These are phyloP conservation scores for Kwoniella dendrophila DNA, from an alignment of 768 basidiomycete species.

Conservation along the genomic window DNA sequence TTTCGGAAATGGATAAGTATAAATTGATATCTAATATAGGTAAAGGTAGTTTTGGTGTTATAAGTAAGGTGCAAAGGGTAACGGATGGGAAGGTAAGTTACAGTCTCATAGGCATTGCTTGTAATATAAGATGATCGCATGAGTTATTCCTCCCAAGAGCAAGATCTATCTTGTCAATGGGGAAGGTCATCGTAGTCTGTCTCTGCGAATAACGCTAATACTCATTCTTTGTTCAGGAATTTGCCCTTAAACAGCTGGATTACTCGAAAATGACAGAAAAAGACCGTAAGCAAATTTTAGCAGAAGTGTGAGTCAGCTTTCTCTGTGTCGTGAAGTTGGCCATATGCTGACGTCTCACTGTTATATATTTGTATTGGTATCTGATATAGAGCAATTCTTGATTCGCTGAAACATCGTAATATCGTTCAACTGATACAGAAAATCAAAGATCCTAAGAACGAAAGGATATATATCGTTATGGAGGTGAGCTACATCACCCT, in stretches of 20 bases:
- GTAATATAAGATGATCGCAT: too few relatives aligned
- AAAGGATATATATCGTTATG: conserved; percentile 96
- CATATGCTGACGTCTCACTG: neutral
- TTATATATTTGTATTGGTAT: neutral
- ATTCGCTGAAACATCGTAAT: conserved; percentile 90
- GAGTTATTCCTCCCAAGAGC: too few relatives aligned
- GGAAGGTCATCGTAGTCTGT: too few relatives aligned
- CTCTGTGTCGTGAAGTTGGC: neutral
- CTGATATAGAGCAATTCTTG: conserved; percentile 80
- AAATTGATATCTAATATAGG: conserved; percentile 90
- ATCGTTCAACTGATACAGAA: conserved; percentile 68
- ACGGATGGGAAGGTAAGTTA: conserved; percentile 77
- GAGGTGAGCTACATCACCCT: conserved; percentile 60
- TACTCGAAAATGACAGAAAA: conserved; percentile 96
- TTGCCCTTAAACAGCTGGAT: conserved; percentile 93
- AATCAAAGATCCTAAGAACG: conserved; percentile 83
- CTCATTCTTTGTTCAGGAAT: too few relatives aligned
- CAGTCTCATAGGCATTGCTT: neutral
- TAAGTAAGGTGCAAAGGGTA: conserved; percentile 87
- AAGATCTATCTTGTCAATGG: too few relatives aligned
- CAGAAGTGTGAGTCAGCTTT: conserved; percentile 98
- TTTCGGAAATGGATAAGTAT: conserved; percentile 68
- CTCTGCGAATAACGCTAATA: too few relatives aligned
- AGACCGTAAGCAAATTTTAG: conserved; percentile 93
- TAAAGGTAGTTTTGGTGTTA: conserved; percentile 96